Base-by-base conservation (phyloP, 1,284 basidiomycete species). In the Dichomitus squalens region DNA sequence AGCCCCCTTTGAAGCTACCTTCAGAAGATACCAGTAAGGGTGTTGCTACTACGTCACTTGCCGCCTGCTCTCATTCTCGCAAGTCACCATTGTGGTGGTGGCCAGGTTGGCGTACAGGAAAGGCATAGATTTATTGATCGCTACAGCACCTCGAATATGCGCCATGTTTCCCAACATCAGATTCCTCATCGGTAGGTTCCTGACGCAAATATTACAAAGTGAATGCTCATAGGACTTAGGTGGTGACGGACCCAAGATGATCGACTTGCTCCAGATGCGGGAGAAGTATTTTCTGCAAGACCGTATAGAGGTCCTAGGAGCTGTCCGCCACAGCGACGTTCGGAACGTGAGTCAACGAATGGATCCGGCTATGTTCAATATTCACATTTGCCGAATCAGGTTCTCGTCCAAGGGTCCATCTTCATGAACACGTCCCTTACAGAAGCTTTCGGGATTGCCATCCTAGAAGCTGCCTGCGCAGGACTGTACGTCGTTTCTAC, bases 381-480 rank as follows among this genome's bases (percentile, higher is more conserved):
- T 25, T 53, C 9, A 47, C 23, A 20, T 18, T 39, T 59, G 12
- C 9, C 18, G 31, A 31, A 7, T 20, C 44, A 95, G 92, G 87
- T 98, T 21, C 82, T 99, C 20, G 77, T 81, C 7, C 83, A 87
- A 48, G 95, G 96, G 0, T 82, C 93, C 8, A 96, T 99, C 61
- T 98, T 93, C 74, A 82, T 99, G 76, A 97, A 96, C 71, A 96
- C 96, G 0, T 96, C 93, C 0, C 81, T 99, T 20, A 99, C 96
- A 0, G 96, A 99, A 72, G 86, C 97, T 0, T 99, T 99, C 67
- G 96, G 97, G 0, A 99, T 96, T 62, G 91, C 92, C 7, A 95
- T 97, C 64, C 83, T 99, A 48, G 97, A 99, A 78, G 97, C 97
- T 0, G 97, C 97, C 0, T 96, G 92, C 64, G 86, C 93, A 0